Percentiles rank a stretch among this genome's conserved stretches.
Conservation (phyloP, 1,139 yeast genomes). For the Pichia terricola region DNA sequence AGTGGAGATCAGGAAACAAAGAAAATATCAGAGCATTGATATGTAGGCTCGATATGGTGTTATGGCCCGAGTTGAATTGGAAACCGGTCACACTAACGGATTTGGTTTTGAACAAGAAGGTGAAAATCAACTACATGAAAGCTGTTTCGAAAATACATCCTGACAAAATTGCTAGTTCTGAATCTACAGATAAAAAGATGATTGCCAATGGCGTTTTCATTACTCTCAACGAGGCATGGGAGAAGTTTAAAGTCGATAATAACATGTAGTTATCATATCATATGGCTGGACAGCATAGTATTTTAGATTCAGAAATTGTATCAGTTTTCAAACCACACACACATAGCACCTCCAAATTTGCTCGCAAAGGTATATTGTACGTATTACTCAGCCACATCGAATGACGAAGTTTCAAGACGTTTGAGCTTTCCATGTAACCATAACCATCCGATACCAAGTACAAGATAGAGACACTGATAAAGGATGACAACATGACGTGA, state of each 20-base stretch:
- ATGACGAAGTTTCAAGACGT: no score
- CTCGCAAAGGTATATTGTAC: no score
- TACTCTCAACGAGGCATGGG: conserved; percentile 85
- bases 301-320: no score
- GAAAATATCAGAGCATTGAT: conserved; percentile 69
- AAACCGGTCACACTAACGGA: conserved; percentile 58
- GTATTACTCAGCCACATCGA: no score
- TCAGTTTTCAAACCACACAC: no score
- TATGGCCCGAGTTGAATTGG: conserved; percentile 60
- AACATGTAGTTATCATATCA: background rate
- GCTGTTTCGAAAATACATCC: conserved; percentile 94
- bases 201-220: conserved; percentile 84
- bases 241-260: conserved; percentile 46
- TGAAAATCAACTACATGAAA: conserved; percentile 79
- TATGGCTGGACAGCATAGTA: no score
- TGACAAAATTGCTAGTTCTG: conserved; percentile 57
- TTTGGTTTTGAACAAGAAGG: conserved; percentile 83
- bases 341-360: no score
- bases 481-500: no score
- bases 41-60: conserved; percentile 51
- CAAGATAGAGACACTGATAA: no score
- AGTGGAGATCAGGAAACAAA: conserved; percentile 71
- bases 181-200: conserved; percentile 64
- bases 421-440: no score
- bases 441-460: no score